These are phyloP conservation scores for Saccharomycodes ludwigii DNA, from an alignment of 805 yeast genomes.

Conservation along the genomic window DNA sequence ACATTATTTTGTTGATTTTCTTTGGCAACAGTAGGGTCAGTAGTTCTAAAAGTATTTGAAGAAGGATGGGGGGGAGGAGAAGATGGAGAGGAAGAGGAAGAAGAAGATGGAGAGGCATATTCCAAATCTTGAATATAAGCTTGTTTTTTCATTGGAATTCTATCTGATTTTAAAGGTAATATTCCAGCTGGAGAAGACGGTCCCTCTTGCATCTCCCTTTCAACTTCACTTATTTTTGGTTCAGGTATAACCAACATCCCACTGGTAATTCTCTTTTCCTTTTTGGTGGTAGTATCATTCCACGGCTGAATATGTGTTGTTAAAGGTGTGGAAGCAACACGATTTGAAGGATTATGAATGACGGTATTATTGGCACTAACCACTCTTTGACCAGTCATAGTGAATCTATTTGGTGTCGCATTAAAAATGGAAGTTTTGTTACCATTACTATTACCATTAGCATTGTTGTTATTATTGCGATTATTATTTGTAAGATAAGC, in stretches of 20 bases:
- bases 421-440: slow-evolving; percentile 5
- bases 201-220: slow-evolving; percentile 27
- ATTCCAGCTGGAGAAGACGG: slow-evolving; percentile 21
- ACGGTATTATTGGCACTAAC: slow-evolving; percentile 15
- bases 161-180: slow-evolving; percentile 21
- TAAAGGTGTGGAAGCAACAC: slow-evolving; percentile 9
- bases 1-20: slow-evolving; percentile 7
- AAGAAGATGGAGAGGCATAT: slow-evolving; percentile 8
- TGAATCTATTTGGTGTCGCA: slow-evolving; percentile 14
- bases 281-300: slow-evolving; percentile 5
- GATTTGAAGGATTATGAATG: slow-evolving; percentile 8
- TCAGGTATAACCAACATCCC: slow-evolving; percentile 34
- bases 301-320: too few species aligned
- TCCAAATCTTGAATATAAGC: slow-evolving; percentile 13
- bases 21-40: too few species aligned
- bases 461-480: neutral
- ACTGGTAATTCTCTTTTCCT: slow-evolving; percentile 27
- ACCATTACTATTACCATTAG: neutral
- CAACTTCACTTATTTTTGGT: slow-evolving; percentile 29
- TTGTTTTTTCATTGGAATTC: slow-evolving; percentile 26
- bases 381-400: slow-evolving; percentile 20
- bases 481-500: neutral
- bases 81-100: slow-evolving; percentile 9
- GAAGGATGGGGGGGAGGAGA: too few species aligned
- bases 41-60: too few species aligned